Evolutionary conservation across 2,329 filamentous ascomycete genomes (phyloP), one percentile per base, ranked within the genome.

Genomic region (Coniochaeta sp.): DNA sequence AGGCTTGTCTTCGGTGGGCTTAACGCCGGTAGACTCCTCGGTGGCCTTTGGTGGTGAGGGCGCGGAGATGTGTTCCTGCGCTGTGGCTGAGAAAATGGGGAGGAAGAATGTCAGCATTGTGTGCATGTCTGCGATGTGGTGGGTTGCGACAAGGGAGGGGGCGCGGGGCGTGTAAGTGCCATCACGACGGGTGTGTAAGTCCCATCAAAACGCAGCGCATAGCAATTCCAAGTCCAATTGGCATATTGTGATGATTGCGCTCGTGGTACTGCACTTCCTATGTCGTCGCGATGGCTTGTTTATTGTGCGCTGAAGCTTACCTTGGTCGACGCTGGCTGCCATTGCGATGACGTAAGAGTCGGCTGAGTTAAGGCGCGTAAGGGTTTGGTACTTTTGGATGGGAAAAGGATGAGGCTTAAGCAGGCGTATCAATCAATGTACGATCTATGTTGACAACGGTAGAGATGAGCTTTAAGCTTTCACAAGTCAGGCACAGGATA

Each of bases 281-380:
- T 3, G 7, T n/a, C 13, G 38, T 42, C 14, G 12, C 10, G 12
- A 42, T 26, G 38, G 33, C 12, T 42, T 24, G 10, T 42, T 42
- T 42, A 14, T 42, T 22, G 48, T n/a, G n/a, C 28, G 31, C 45
- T 45, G 31, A 30, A 48, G 24, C 60, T 59, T 52, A 61, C 60
- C 58, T 59, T 61, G 54, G 46, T 58, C 53, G 13, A 51, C 50
- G 52, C 58, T 55, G 31, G 52, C 51, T 38, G 60, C 53, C 60
- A 61, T 63, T 50, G 56, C 54, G 51, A 63, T 63, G 60, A 61
- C 60, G 60, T 63, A 61, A 51, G 45, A 42, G 18, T 22, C 10
- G 38, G 38, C 20, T 42, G 20, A 26, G 38, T 14, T 42, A 22
- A 42, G 38, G 38, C 38, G 38, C 38, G 38, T 24, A 24, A n/a